A percentile compares a stretch with the other conserved stretches of the same genome.
Conservation (phyloP, 2,329 filamentous ascomycete genomes). For the Elsinoe arachidis region DNA sequence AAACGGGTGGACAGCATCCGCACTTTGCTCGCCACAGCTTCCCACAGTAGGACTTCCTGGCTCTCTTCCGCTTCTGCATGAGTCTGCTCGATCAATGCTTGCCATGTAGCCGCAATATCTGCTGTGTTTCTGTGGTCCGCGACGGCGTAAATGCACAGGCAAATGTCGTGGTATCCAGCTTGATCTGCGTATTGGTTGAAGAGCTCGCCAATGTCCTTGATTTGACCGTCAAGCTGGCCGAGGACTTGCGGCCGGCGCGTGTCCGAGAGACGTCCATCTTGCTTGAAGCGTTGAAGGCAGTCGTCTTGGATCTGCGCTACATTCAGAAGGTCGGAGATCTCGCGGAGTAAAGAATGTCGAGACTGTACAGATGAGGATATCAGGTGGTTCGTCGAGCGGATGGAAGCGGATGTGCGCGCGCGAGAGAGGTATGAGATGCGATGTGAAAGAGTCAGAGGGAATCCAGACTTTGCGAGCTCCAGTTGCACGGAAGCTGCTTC, state of each 20-base stretch:
- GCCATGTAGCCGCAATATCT: slow-evolving; percentile 79
- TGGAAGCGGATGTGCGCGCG: slow-evolving; percentile 86
- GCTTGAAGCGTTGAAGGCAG: slow-evolving; percentile 65
- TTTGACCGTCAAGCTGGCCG: slow-evolving; percentile 63
- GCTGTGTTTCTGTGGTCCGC: slow-evolving; percentile 84
- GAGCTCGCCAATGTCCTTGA: slow-evolving; percentile 74
- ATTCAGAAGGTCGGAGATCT: slow-evolving; percentile 78
- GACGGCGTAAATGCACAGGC: slow-evolving; percentile 81
- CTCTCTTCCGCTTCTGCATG: slow-evolving; percentile 41
- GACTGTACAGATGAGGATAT: slow-evolving; percentile 38
- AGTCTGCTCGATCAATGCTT: slow-evolving; percentile 64
- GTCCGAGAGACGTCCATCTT: slow-evolving; percentile 59
- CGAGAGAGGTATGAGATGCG: slow-evolving; percentile 83
- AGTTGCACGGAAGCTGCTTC: slow-evolving; percentile 82
- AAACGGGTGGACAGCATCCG: slow-evolving; percentile 49
- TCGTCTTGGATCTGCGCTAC: slow-evolving; percentile 94
- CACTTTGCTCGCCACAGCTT: slow-evolving; percentile 56
- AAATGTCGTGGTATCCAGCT: slow-evolving; percentile 88
- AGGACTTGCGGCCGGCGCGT: slow-evolving; percentile 58
- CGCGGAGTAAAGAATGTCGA: slow-evolving; percentile 76
- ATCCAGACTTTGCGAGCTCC: slow-evolving; percentile 73
- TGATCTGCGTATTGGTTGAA: slow-evolving; percentile 88
- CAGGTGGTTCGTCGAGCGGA: slow-evolving; percentile 65
- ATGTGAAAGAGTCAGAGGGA: slow-evolving; percentile 68
- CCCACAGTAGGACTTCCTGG: slow-evolving; percentile 53